Evolutionary conservation across 1,284 basidiomycete genomes (phyloP), one percentile per base, ranked within the genome.

Genomic region (Boletellus sp.): DNA sequence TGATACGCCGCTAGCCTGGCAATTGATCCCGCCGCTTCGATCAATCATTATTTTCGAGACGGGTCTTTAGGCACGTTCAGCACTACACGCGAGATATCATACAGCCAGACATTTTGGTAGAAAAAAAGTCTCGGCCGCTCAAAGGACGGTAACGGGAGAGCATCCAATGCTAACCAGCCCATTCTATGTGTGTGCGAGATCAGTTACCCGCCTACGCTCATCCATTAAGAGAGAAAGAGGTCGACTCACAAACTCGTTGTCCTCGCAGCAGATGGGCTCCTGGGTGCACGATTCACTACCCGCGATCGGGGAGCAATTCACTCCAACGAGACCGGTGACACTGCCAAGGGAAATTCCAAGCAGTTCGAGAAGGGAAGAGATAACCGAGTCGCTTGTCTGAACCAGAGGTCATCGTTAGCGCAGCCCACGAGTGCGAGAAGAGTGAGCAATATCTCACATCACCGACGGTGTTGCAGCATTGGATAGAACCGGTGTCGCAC

Each of bases 401-500:
- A 11, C 13, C 13, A n/a, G 1, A 14, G 11, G 1, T 3, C 10
- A 16, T 34, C 10, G 6, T 57, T 8, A 59, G 35, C 7, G 1
- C 16, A n/a, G 16, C 2, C 19, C 1, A 2, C 1, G 4, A 17
- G 20, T 21, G 13, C 1, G 8, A 9, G 5, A 3, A 8, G 20
- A 22, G 4, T 0, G 8, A 4, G 2, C 1, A 30, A 16, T 14
- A 37, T 23, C 40, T 25, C 7, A 56, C 57, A 8, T 17, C 16
- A 9, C 16, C 16, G 16, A 33, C 30, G 1, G 2, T 36, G 25
- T 5, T 7, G 36, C 54, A 56, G 17, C 54, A 56, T 13, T 50
- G 32, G 0, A 43, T 9, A 2, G 29, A 1, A 1, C 57, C 54
- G 0, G 50, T 46, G 32, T 43, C 16, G 21, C 54, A 54, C n/a